Percentiles rank a stretch among this genome's conserved stretches.
Evolutionary conservation across 2,329 filamentous ascomycete genomes (phyloP).

Genomic region (Clarireedia homoeocarpa): DNA sequence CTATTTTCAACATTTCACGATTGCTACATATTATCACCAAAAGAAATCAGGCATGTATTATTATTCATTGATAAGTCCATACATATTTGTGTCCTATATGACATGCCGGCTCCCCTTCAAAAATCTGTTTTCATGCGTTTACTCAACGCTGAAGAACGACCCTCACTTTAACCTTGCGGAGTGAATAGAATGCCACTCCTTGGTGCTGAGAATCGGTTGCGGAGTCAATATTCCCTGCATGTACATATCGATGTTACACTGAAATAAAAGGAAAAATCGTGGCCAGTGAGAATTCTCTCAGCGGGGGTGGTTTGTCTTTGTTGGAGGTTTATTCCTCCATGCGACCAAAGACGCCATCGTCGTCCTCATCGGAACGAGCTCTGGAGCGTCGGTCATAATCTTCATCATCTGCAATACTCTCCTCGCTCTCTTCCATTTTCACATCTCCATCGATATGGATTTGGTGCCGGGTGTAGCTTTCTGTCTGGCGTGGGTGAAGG

Average conservation of each 20-base stretch:
- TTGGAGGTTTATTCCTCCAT: slow-evolving; percentile 71
- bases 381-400: slow-evolving; percentile 52
- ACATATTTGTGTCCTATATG: not conserved
- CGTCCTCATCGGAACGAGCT: slow-evolving; percentile 74
- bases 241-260: slow-evolving; percentile 22
- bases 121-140: not conserved
- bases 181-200: slow-evolving; percentile 48
- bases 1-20: not conserved
- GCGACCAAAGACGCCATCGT: slow-evolving; percentile 88
- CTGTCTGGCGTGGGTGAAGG: slow-evolving; percentile 55
- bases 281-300: not conserved
- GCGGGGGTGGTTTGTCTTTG: not conserved
- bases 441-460: slow-evolving; percentile 53
- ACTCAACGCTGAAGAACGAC: slow-evolving; percentile 33
- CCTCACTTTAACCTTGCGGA: slow-evolving; percentile 67
- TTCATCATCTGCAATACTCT: slow-evolving; percentile 57
- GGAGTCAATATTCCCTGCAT: slow-evolving; percentile 39
- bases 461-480: slow-evolving; percentile 51
- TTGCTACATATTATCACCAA: not conserved
- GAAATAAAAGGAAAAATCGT: slow-evolving; percentile 16
- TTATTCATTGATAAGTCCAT: not conserved
- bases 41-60: not conserved
- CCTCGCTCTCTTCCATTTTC: slow-evolving; percentile 59
- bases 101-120: not conserved
- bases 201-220: slow-evolving; percentile 58